Base-by-base conservation (phyloP, 2,329 filamentous ascomycete genomes). In the Cryphonectria nitschkei region DNA sequence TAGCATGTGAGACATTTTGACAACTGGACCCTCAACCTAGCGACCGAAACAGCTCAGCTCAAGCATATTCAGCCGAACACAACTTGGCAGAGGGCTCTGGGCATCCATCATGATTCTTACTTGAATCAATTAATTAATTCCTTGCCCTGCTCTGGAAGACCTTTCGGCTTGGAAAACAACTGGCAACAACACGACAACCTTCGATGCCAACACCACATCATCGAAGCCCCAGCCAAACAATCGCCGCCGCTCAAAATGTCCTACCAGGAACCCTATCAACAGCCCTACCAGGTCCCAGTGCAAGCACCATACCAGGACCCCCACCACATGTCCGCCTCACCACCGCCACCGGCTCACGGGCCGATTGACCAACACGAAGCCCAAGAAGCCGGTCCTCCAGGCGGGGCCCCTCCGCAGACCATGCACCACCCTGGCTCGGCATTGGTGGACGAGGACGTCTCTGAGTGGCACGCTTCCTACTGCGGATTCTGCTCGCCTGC, bases 401-500 rank as follows among this genome's bases (percentile, higher is more conserved):
- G 26, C 46, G 46, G 43, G 9, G 22, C 46, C 13, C 54, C 26
- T 4, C 26, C 6, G 29, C 54, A 58, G 54, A 32, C 29, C 54
- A 16, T 32, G 26, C 54, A 58, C 54, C 54, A 58, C 54, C 16
- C 26, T 34, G 26, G 14, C 26, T 16, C 14, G 11, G 13, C 54
- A 29, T 8, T 19, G 46, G 7, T 8, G 19, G 46, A 22, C 8
- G 54, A 26, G 11, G n/a, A 58, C 14, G 26, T 32, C 1, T 58
- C 29, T 5, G 6, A 58, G 26, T 86, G 83, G 83, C 74, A 74
- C 72, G 76, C 77, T 61, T 74, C 78, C 67, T 81, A 85, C 75
- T 85, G 84, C 62, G 80, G 79, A 70, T 86, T 83, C 80, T 83
- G 81, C 77, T 79, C 73, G 71, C 84, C 84, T 34, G 78, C 84